These are phyloP conservation scores for Silene vulgaris DNA, from an alignment of 179 eudicot genomes.

Conservation along the genomic window DNA sequence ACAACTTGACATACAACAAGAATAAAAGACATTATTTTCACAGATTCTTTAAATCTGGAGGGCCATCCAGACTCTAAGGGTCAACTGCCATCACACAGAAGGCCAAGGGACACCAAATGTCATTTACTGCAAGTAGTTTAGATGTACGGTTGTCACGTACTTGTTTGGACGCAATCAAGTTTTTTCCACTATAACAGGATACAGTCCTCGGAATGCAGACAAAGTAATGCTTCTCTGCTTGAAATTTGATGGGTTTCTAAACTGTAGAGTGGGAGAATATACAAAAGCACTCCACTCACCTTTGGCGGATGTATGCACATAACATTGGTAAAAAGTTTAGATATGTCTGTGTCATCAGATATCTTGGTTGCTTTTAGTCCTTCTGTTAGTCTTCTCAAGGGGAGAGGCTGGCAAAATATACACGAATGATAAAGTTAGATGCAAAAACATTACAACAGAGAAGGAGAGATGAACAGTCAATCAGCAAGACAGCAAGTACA, in stretches of 20 bases:
- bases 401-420: slow-evolving; percentile 61
- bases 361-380: slow-evolving; percentile 64
- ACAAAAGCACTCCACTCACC: slow-evolving; percentile 35
- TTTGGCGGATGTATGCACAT: slow-evolving; percentile 67
- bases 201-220: background rate
- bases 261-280: background rate
- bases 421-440: slow-evolving; percentile 14
- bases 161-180: background rate
- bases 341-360: slow-evolving; percentile 62
- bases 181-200: background rate
- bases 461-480: background rate
- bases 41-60: background rate
- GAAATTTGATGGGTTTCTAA: background rate
- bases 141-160: background rate
- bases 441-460: background rate
- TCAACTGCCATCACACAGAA: slow-evolving; percentile 5
- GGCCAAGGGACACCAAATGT: background rate
- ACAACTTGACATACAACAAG: background rate
- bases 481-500: background rate
- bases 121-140: background rate
- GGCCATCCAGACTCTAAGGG: background rate
- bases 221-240: background rate
- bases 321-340: slow-evolving; percentile 72
- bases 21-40: background rate
- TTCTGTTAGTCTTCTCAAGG: slow-evolving; percentile 76